Conservation (phyloP, 768 basidiomycete genomes). For the Fomitopsis pulvina region DNA sequence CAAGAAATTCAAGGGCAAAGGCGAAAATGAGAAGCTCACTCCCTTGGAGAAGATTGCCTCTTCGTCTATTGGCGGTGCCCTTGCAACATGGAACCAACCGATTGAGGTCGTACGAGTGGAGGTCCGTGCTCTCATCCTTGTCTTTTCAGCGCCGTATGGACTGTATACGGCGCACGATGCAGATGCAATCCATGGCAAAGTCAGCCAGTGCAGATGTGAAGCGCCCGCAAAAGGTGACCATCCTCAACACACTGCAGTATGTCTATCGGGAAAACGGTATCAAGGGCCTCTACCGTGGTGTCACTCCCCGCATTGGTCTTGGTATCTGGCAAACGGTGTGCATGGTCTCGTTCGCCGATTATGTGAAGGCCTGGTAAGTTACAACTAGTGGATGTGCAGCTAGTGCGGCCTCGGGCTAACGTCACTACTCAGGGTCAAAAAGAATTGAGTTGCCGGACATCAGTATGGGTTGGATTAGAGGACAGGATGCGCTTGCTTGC, state of each 20-base stretch:
- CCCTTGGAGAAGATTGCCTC: slow-evolving; percentile 84
- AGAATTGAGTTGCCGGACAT: background rate
- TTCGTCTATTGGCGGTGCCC: slow-evolving; percentile 86
- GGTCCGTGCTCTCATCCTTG: slow-evolving; percentile 35
- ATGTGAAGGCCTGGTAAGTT: slow-evolving; percentile 78
- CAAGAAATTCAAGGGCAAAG: slow-evolving; percentile 70
- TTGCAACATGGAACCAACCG: slow-evolving; percentile 99
- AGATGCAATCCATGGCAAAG: slow-evolving; percentile 99
- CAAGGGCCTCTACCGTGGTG: slow-evolving; percentile 95
- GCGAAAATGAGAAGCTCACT: slow-evolving; percentile 65
- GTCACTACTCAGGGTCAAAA: slow-evolving; percentile 7
- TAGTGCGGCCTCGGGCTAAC: slow-evolving; percentile 5
- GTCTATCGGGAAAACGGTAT: slow-evolving; percentile 96
- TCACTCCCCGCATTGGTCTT: slow-evolving; percentile 92
- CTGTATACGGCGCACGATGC: background rate
- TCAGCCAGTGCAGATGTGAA: slow-evolving; percentile 51
- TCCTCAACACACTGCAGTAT: slow-evolving; percentile 85
- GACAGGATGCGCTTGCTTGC: background rate
- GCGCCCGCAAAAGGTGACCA: slow-evolving; percentile 88
- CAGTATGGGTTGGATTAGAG: background rate
- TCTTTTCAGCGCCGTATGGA: background rate
- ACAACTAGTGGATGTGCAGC: no score
- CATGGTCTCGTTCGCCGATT: slow-evolving; percentile 98
- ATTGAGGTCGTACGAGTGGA: slow-evolving; percentile 97
- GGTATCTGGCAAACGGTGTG: slow-evolving; percentile 98